Evolutionary conservation across 1,139 yeast genomes (phyloP), one percentile per base, ranked within the genome.

Genomic region (Taiozyma sp.): DNA sequence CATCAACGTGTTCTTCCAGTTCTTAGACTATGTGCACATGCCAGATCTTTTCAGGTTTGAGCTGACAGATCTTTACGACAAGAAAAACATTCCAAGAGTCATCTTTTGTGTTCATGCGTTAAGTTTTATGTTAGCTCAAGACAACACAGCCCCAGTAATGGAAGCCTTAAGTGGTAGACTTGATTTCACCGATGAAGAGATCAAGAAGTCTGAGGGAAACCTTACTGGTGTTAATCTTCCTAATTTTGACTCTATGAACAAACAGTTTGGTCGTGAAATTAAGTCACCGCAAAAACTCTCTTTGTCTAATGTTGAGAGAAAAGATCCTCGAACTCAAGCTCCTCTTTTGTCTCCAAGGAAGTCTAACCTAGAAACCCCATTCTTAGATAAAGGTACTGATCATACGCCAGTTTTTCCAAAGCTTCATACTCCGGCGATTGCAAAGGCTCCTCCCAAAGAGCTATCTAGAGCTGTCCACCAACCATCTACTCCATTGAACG

Each of bases 21-120:
- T 93, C 53, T 72, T 90, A 41, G 87, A 82, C 51, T 80, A 74
- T 56, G 77, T 90, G 57, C 83, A 82, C 36, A 83, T 93, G 58
- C 99, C 99, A 0, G 95, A 84, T 58, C 74, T 91, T 49, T 93
- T 92, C 65, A 77, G 90, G 46, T 93, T 93, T 65, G 98, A 92
- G 65, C 76, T 92, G 53, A 91, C 96, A 2, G 99, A 93, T 69
- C 74, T 93, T 44, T 95, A 91, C 68, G 98, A 93, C 65, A 87
- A 88, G 62, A 92, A 91, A 62, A 89, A 93, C 63, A 80, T 92
- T 24, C 98, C 99, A 23, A 92, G 90, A 64, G 98, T 95, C 24
- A 87, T 95, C 69, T 92, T 91, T 66, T 91, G 98, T 62, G 73
- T 93, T 43, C 97, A 93, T 70, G 97, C 97, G 1, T 73, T 93